phyloP scores from a whole-genome alignment of 345 rosid genomes.

The Eutrema yunnanense region DNA sequence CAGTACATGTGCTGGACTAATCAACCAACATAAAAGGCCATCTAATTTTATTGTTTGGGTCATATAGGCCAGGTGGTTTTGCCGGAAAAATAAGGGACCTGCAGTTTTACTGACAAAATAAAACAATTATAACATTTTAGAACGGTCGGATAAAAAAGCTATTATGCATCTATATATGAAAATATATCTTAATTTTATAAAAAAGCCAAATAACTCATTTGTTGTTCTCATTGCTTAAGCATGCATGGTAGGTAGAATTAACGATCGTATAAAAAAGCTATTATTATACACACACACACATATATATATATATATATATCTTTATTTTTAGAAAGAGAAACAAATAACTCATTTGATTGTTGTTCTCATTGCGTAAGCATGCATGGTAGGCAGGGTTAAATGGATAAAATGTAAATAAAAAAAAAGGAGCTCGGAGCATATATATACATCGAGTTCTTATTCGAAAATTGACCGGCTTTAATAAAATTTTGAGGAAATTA shows the following conservation, averaged over 20 bases:
- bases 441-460: neutral
- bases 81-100: neutral
- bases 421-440: neutral
- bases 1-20: neutral
- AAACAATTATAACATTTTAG: neutral
- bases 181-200: neutral
- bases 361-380: neutral
- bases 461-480: neutral
- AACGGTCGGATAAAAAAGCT: neutral
- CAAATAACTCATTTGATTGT: neutral
- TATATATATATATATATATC: too few relatives aligned
- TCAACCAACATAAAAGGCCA: neutral
- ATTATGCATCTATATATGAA: neutral
- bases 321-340: neutral
- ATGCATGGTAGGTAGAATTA: neutral
- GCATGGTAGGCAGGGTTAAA: neutral
- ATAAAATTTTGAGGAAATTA: neutral
- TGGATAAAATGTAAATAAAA: too few relatives aligned
- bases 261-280: neutral
- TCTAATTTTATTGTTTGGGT: neutral
- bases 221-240: neutral
- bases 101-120: neutral
- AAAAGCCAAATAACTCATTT: neutral
- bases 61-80: neutral
- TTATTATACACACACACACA: neutral